Percentiles rank a stretch among this genome's conserved stretches.
Conservation (phyloP, 495 filamentous ascomycete genomes). For the Bacidia gigantensis region DNA sequence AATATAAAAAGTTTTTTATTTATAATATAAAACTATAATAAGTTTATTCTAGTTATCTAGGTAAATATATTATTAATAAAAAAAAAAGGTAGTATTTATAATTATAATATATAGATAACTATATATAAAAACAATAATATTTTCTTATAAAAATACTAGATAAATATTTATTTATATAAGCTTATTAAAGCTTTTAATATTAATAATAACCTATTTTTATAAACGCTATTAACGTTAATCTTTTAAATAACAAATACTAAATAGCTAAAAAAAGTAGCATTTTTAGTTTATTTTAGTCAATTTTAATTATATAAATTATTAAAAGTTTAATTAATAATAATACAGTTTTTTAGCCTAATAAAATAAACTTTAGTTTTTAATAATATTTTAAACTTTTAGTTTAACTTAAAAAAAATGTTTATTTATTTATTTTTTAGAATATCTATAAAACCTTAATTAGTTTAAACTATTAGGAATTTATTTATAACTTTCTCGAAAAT, state of each 20-base stretch:
- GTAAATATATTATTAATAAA: neutral
- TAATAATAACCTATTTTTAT: neutral
- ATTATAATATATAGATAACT: neutral
- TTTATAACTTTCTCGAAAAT: too few species aligned
- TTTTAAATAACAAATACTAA: neutral
- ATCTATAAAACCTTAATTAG: neutral
- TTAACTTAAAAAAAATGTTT: neutral
- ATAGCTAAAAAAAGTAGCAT: too few species aligned
- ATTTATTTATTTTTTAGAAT: neutral
- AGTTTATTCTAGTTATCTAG: neutral
- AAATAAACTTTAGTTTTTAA: too few species aligned
- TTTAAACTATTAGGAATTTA: too few species aligned
- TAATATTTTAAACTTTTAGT: too few species aligned
- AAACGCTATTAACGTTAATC: neutral
- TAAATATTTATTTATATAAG: neutral
- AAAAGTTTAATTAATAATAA: neutral
- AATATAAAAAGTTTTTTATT: neutral
- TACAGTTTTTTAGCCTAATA: neutral
- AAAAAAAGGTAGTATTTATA: neutral
- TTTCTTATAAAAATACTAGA: neutral
- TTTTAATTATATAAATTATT: neutral
- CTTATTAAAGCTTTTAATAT: neutral
- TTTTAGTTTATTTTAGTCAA: too few species aligned
- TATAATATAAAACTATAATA: neutral
- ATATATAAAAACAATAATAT: conserved; percentile 1